Base-by-base conservation (phyloP, 176 grass and related monocot species). In the Pontederia crassipes region DNA sequence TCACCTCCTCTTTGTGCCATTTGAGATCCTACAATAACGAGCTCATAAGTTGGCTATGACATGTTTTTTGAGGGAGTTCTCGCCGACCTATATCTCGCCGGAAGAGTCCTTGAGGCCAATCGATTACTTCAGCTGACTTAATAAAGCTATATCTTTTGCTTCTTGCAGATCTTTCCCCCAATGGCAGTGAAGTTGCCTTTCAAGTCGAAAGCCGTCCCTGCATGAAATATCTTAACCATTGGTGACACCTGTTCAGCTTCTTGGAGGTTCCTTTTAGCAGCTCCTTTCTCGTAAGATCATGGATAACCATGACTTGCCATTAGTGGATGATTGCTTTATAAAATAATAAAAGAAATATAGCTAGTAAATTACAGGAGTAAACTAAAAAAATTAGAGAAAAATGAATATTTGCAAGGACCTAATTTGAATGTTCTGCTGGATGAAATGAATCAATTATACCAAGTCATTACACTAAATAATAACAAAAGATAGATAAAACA, bases 21-120 rank as follows among this genome's bases (percentile, higher is more conserved):
- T n/a, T n/a, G n/a, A n/a, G n/a, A n/a, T n/a, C n/a, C n/a, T n/a
- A n/a, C n/a, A n/a, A n/a, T n/a, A n/a, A n/a, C n/a, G n/a, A n/a
- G n/a, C n/a, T n/a, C 32, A 40, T 40, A 40, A 40, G 32, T 40
- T 40, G 6, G 32, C 3, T 40, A 2, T 40, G 2, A 40, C 3
- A 40, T 40, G 32, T 40, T 7, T 24, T 40, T 40, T 40, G 32
- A 40, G 32, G 32, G 6, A 40, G 15, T 10, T 75, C 78, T 74
- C 89, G 74, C 81, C 89, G 88, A 2, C 89, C 89, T 28, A 95
- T 95, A 61, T 89, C 85, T 10, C 61, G 72, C 71, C 85, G 79
- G 54, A 64, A 80, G 46, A 85, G 89, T 26, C 89, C 89, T 95
- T 82, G 75, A 3, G 81, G 81, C 85, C 89, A 95, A 32, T 89